Conservation (phyloP, 768 basidiomycete species). For the Agaricus bisporus region DNA sequence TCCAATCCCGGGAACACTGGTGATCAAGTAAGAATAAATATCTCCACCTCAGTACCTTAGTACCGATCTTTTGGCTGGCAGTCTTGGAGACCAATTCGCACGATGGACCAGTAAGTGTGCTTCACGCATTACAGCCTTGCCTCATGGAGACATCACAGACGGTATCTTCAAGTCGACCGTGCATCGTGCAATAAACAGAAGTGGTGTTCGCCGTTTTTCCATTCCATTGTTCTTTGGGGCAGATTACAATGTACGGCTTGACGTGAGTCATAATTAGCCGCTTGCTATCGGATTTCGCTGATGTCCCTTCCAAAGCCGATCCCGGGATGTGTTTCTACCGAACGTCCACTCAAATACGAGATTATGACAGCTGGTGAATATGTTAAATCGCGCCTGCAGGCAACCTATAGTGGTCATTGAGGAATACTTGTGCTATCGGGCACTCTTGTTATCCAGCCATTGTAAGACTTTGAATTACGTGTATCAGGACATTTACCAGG, state of each 20-base stretch:
- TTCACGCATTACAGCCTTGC: not conserved
- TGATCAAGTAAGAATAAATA: constrained; percentile 62
- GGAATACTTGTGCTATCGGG: not conserved
- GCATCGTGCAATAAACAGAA: constrained; percentile 79
- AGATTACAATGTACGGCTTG: constrained; percentile 76
- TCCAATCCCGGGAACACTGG: constrained; percentile 73
- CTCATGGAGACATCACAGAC: constrained; percentile 35
- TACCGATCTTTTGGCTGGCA: constrained; percentile 13
- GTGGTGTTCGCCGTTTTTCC: constrained; percentile 67
- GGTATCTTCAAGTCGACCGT: constrained; percentile 88
- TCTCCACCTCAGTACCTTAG: not conserved
- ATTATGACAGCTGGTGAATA: constrained; percentile 78
- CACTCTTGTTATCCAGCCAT: not conserved
- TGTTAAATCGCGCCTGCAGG: constrained; percentile 65
- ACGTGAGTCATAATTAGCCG: constrained; percentile 39
- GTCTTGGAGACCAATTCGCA: constrained; percentile 84
- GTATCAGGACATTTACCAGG: not conserved
- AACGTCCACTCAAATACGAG: constrained; percentile 53
- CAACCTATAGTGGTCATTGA: constrained; percentile 46
- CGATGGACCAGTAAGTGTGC: constrained; percentile 74
- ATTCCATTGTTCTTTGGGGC: constrained; percentile 90
- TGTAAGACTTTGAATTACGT: not conserved
- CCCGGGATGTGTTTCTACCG: constrained; percentile 40
- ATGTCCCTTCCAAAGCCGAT: constrained; percentile 33
- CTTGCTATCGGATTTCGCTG: not conserved